Conservation (phyloP, 2,329 filamentous ascomycete genomes). For the Trichoderma asperellum region DNA sequence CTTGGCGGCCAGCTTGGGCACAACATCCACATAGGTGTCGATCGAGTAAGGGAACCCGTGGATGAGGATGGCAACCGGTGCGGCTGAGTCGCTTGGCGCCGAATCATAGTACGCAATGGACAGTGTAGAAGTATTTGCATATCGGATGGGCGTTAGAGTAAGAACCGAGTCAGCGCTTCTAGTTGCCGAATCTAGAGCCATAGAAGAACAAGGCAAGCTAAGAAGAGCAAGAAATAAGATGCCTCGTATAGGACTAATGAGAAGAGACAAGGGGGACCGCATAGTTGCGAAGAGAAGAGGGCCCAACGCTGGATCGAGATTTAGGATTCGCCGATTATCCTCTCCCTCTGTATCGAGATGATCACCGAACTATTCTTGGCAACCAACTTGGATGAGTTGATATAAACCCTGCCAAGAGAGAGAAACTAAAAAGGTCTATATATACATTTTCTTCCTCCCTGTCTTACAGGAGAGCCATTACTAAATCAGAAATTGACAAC, state of each 20-base stretch:
- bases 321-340: neutral
- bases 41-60: constrained; percentile 39
- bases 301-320: neutral
- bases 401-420: neutral
- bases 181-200: neutral
- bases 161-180: neutral
- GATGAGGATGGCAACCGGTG: constrained; percentile 33
- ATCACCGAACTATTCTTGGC: neutral
- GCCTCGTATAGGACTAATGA: neutral
- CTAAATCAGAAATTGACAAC: neutral
- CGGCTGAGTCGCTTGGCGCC: constrained; percentile 26
- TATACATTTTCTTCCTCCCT: neutral
- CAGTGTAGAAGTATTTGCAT: constrained; percentile 26
- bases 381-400: neutral
- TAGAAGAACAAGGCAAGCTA: neutral
- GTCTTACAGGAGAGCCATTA: neutral
- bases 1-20: constrained; percentile 31
- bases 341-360: neutral
- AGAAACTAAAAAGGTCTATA: neutral
- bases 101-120: constrained; percentile 33
- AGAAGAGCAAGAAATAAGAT: neutral
- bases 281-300: neutral
- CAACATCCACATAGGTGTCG: constrained; percentile 34
- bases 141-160: constrained; percentile 25
- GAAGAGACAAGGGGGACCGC: neutral